A percentile compares a stretch with the other conserved stretches of the same genome.
Evolutionary conservation across 306 rosid genomes (phyloP).

Genomic region (Cucumis cinereus): DNA sequence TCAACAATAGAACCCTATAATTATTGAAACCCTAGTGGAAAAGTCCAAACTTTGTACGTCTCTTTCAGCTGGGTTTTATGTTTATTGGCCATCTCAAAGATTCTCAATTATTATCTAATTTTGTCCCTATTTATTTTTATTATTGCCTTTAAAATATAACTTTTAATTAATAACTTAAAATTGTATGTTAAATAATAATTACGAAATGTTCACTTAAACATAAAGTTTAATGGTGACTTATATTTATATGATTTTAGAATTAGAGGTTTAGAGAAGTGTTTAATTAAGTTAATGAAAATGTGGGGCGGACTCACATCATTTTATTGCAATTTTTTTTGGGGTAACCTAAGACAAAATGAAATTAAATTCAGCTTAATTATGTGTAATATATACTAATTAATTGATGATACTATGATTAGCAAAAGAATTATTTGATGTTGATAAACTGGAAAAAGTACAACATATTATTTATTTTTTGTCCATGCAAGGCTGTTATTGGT

Average conservation of each 20-base stretch:
- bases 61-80: not conserved
- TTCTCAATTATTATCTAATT: conserved; percentile 1
- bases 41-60: not conserved
- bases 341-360: not conserved
- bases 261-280: not conserved
- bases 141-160: too few relatives aligned
- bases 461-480: not conserved
- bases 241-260: not conserved
- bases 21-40: too few relatives aligned
- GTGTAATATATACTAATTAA: not conserved
- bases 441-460: not conserved
- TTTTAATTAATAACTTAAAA: too few relatives aligned
- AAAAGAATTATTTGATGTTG: not conserved
- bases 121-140: not conserved
- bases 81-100: not conserved
- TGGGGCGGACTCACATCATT: not conserved
- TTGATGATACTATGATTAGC: not conserved
- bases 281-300: not conserved
- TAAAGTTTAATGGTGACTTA: not conserved
- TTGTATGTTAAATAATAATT: too few relatives aligned
- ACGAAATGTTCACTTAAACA: too few relatives aligned
- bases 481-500: not conserved
- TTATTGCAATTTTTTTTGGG: not conserved
- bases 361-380: not conserved
- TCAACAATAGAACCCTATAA: too few relatives aligned